Conservation (phyloP, 768 basidiomycete species). For the Boletus rufocinnamomeus region DNA sequence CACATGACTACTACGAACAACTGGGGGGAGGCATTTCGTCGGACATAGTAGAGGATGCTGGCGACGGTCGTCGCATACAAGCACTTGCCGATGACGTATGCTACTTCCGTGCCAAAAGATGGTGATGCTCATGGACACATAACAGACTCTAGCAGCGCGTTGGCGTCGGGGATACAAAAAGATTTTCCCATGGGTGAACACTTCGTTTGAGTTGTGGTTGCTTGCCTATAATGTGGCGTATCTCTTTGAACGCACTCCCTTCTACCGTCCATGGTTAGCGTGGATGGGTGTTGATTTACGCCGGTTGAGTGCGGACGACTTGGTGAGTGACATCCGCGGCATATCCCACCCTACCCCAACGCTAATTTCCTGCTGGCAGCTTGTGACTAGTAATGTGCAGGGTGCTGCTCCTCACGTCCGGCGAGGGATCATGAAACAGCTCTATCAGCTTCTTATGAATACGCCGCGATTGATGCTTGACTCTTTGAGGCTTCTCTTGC, state of each 20-base stretch:
- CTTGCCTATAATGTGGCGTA: conserved; percentile 85
- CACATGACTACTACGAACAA: conserved; percentile 87
- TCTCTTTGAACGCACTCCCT: conserved; percentile 82
- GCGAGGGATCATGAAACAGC: conserved; percentile 41
- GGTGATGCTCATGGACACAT: conserved; percentile 6
- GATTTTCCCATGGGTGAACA: conserved; percentile 82
- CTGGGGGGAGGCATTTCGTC: conserved; percentile 77
- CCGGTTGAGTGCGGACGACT: conserved; percentile 75
- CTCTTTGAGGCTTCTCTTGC: conserved; percentile 76
- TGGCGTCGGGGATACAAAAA: conserved; percentile 66
- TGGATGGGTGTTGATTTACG: conserved; percentile 85
- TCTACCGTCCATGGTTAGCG: conserved; percentile 89
- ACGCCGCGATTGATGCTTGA: conserved; percentile 71
- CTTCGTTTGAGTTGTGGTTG: conserved; percentile 77
- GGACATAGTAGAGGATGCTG: conserved; percentile 62
- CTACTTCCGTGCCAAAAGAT: conserved; percentile 4
- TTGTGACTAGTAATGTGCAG: conserved; percentile 17
- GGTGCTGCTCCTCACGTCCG: conserved; percentile 25
- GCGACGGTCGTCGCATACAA: conserved; percentile 45
- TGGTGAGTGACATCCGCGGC: conserved; percentile 48
- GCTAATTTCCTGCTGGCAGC: conserved; percentile 17
- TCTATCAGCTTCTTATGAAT: conserved; percentile 49
- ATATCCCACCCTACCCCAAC: background rate
- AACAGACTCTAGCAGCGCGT: conserved; percentile 53
- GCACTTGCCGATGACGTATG: conserved; percentile 56